These are phyloP conservation scores for Claviceps maximensis DNA, from an alignment of 2,329 filamentous ascomycete species.

Conservation along the genomic window DNA sequence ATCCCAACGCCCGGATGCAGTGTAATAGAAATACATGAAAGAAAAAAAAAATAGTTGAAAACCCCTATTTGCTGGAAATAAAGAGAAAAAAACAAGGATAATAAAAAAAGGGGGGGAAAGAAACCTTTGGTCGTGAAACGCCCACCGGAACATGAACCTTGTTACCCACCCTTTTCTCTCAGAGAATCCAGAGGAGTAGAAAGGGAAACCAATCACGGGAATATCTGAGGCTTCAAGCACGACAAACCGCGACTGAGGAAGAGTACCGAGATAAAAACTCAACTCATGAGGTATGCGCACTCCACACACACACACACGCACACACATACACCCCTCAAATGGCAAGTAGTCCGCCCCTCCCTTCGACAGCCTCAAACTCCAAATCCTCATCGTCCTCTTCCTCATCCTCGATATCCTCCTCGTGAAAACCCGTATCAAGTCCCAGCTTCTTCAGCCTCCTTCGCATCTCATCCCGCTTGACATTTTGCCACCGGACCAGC, in stretches of 20 bases:
- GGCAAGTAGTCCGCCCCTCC: constrained; percentile 14
- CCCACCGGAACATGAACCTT: background rate
- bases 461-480: constrained; percentile 69
- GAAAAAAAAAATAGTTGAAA: background rate
- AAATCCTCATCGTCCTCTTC: constrained; percentile 41
- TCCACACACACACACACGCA: background rate
- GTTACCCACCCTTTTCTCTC: too few species aligned
- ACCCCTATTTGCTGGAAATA: too few species aligned
- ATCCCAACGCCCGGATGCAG: too few species aligned
- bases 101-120: background rate
- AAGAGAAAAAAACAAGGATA: background rate
- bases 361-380: constrained; percentile 26
- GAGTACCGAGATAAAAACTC: too few species aligned
- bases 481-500: constrained; percentile 81
- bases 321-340: background rate
- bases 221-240: too few species aligned
- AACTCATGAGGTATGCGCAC: background rate
- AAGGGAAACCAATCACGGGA: background rate
- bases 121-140: background rate
- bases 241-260: background rate
- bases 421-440: constrained; percentile 69
- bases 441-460: constrained; percentile 56
- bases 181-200: too few species aligned
- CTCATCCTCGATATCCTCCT: constrained; percentile 53
- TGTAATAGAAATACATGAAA: too few species aligned